A percentile compares a stretch with the other conserved stretches of the same genome.
Conservation (phyloP, 768 basidiomycete genomes). For the Mycena indigotica region DNA sequence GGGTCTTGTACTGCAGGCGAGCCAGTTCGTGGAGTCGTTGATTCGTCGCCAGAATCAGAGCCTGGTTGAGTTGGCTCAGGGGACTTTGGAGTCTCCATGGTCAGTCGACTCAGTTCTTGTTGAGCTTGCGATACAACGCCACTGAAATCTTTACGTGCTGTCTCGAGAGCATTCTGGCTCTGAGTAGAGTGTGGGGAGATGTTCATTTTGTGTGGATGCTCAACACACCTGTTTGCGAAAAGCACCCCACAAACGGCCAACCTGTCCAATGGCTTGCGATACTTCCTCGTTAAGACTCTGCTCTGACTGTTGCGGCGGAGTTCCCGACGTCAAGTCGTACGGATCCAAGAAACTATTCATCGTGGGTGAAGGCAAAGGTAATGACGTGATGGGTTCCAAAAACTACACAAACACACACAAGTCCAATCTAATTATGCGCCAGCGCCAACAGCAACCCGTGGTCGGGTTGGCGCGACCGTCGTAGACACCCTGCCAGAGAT, state of each 20-base stretch:
- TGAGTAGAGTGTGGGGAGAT: conserved; percentile 30
- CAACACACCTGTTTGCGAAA: conserved; percentile 80
- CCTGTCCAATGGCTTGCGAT: conserved; percentile 82
- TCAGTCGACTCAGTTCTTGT: conserved; percentile 68
- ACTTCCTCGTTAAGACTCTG: conserved; percentile 85
- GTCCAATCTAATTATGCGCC: neutral
- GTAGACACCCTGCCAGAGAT: conserved; percentile 24
- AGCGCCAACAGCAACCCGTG: too few relatives aligned
- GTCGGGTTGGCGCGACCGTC: too few relatives aligned
- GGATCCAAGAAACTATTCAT: conserved; percentile 77
- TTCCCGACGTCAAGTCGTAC: conserved; percentile 58
- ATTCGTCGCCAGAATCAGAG: conserved; percentile 26
- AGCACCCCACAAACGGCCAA: conserved; percentile 88
- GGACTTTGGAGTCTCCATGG: conserved; percentile 35
- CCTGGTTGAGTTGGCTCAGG: conserved; percentile 18
- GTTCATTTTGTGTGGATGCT: neutral
- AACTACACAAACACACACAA: neutral
- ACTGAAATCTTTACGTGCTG: conserved; percentile 71
- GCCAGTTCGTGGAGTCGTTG: conserved; percentile 28
- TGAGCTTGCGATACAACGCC: conserved; percentile 80
- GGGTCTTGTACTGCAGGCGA: conserved; percentile 26
- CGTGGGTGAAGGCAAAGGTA: conserved; percentile 10
- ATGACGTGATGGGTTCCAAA: conserved; percentile 4
- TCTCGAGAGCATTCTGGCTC: conserved; percentile 71
- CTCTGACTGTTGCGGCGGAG: conserved; percentile 45